A percentile compares a stretch with the other conserved stretches of the same genome.
Evolutionary conservation across 495 filamentous ascomycete species (phyloP).

Genomic region (Thozetella sp.): DNA sequence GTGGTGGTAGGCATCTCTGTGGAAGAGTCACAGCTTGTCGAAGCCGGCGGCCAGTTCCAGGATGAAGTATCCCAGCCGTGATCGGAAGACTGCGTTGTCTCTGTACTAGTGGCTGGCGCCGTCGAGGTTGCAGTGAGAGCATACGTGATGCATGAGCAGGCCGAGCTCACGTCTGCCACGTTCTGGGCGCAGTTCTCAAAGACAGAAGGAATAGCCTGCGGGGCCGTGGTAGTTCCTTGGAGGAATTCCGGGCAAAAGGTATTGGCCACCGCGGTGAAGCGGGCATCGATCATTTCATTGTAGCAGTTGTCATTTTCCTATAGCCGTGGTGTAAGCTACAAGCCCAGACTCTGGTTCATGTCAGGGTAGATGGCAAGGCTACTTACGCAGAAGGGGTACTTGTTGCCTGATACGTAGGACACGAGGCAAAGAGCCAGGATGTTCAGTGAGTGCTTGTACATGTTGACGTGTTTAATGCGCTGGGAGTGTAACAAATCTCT

Average conservation of each 20-base stretch:
- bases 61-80: background rate
- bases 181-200: constrained; percentile 23
- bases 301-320: constrained; percentile 33
- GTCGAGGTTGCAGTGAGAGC: constrained; percentile 14
- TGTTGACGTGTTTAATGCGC: background rate
- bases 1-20: constrained; percentile 9
- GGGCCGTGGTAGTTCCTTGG: constrained; percentile 15
- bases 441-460: background rate
- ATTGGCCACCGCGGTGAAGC: constrained; percentile 17
- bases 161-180: constrained; percentile 26
- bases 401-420: constrained; percentile 15
- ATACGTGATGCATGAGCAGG: constrained; percentile 39
- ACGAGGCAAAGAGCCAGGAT: constrained; percentile 19
- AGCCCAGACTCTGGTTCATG: background rate
- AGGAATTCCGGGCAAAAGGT: constrained; percentile 25
- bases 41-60: constrained; percentile 16
- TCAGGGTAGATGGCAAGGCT: background rate
- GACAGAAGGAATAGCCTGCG: constrained; percentile 21
- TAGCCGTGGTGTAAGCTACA: background rate
- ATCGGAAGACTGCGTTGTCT: constrained; percentile 1
- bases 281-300: constrained; percentile 23
- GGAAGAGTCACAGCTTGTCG: constrained; percentile 17
- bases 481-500: too few relatives aligned
- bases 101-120: constrained; percentile 4
- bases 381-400: constrained; percentile 32